Conservation (phyloP, 2,329 filamentous ascomycete species). For the Sarocladiaceae sp. region DNA sequence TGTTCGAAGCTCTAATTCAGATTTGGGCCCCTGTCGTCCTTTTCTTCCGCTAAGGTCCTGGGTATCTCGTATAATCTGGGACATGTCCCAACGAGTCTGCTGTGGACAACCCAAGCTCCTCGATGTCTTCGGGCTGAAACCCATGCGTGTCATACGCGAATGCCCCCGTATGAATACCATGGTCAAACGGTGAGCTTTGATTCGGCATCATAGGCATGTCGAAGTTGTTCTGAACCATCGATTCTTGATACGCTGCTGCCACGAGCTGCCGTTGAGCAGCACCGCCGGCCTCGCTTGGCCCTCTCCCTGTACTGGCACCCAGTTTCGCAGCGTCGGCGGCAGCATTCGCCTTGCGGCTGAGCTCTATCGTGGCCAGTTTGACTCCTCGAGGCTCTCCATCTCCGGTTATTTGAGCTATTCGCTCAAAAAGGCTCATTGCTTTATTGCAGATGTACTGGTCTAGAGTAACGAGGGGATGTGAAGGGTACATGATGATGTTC, state of each 20-base stretch:
- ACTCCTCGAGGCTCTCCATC: background rate
- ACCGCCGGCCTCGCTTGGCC: background rate
- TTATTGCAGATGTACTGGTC: constrained; percentile 23
- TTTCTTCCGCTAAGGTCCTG: too few relatives aligned
- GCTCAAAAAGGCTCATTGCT: constrained; percentile 22
- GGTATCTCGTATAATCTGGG: too few relatives aligned
- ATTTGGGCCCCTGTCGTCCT: too few relatives aligned
- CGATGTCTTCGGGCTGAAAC: too few relatives aligned
- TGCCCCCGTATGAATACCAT: too few relatives aligned
- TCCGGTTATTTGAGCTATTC: background rate
- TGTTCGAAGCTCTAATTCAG: too few relatives aligned
- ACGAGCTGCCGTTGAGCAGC: background rate
- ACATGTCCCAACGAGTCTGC: too few relatives aligned
- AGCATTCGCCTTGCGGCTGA: constrained; percentile 1
- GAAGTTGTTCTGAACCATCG: too few relatives aligned
- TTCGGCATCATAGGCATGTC: background rate
- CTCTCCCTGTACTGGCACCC: background rate
- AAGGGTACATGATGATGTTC: constrained; percentile 25
- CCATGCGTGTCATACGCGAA: too few relatives aligned
- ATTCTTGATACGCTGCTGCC: too few relatives aligned
- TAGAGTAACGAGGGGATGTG: constrained; percentile 16
- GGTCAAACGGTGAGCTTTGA: background rate
- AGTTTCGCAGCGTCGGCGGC: background rate
- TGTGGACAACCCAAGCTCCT: too few relatives aligned
- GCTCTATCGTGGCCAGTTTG: background rate